These are phyloP conservation scores for Xylariales sp. DNA, from an alignment of 2,329 filamentous ascomycete species.

Conservation along the genomic window DNA sequence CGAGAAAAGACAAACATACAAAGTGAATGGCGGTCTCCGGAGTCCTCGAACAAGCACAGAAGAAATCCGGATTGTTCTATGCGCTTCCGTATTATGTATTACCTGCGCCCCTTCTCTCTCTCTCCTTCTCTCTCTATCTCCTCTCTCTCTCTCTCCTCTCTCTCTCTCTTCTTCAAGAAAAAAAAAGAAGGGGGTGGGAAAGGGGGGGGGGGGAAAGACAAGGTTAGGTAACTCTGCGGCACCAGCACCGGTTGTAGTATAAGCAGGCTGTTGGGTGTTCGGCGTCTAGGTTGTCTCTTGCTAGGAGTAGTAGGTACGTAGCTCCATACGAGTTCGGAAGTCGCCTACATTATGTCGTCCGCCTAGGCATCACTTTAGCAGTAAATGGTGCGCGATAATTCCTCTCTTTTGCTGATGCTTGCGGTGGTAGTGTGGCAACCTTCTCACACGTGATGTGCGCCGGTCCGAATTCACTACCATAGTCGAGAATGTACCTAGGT, in stretches of 20 bases:
- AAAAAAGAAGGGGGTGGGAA: no score
- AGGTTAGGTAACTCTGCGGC: background rate
- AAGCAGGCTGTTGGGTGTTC: background rate
- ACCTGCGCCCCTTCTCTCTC: background rate
- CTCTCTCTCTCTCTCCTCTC: no score
- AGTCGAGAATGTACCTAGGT: background rate
- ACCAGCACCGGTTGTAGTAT: background rate
- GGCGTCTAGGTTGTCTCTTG: no score
- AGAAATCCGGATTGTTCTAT: slow-evolving; percentile 9
- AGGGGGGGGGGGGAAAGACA: no score
- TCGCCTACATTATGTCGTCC: background rate
- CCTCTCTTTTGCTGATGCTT: background rate
- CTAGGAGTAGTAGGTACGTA: no score
- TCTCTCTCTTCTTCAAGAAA: background rate
- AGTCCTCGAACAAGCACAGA: background rate
- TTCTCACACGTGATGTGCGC: slow-evolving; percentile 7
- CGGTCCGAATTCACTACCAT: background rate
- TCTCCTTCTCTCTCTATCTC: no score
- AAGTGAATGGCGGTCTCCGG: background rate
- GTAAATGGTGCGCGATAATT: slow-evolving; percentile 20
- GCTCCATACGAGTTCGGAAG: slow-evolving; percentile 4
- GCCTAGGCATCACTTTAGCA: background rate
- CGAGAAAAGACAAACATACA: background rate
- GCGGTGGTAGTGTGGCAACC: background rate
- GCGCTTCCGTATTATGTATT: background rate